phyloP scores from a whole-genome alignment of 1,284 basidiomycete species.

The Blastosporella zonata region DNA sequence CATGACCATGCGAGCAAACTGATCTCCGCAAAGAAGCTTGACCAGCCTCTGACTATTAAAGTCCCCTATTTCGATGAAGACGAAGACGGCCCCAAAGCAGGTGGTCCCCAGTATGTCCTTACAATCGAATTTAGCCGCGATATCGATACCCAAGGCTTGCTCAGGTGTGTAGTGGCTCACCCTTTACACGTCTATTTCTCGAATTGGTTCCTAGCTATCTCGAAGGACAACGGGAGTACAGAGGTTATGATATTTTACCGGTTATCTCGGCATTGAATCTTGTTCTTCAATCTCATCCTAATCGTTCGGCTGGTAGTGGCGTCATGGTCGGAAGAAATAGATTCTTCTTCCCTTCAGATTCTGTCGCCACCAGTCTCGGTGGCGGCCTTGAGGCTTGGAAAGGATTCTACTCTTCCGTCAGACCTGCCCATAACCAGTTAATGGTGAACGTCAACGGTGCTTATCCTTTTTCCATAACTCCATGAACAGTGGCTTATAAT shows the following conservation, averaged over 20 bases:
- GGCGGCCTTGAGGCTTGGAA: slow-evolving; percentile 67
- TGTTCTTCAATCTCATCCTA: slow-evolving; percentile 61
- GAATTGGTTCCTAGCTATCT: slow-evolving; percentile 50
- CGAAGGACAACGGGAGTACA: slow-evolving; percentile 54
- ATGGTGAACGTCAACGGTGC: slow-evolving; percentile 75
- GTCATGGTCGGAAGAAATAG: slow-evolving; percentile 73
- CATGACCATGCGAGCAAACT: slow-evolving; percentile 70
- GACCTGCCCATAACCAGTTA: slow-evolving; percentile 66
- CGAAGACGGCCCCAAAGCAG: slow-evolving; percentile 42
- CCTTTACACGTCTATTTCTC: neutral
- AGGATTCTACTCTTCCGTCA: slow-evolving; percentile 75
- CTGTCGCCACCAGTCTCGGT: slow-evolving; percentile 45
- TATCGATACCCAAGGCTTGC: slow-evolving; percentile 56
- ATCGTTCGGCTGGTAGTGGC: slow-evolving; percentile 54
- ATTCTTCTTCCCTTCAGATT: slow-evolving; percentile 64
- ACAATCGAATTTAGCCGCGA: slow-evolving; percentile 56
- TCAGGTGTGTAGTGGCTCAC: slow-evolving; percentile 39
- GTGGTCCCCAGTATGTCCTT: slow-evolving; percentile 58
- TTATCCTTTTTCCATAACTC: neutral
- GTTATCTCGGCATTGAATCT: slow-evolving; percentile 73
- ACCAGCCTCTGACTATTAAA: slow-evolving; percentile 55
- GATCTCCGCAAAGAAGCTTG: slow-evolving; percentile 52
- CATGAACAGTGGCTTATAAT: neutral
- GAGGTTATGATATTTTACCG: slow-evolving; percentile 63
- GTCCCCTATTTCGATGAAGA: slow-evolving; percentile 68